Conservation (phyloP, 441 rosid genomes). For the Isatis lusitanica region DNA sequence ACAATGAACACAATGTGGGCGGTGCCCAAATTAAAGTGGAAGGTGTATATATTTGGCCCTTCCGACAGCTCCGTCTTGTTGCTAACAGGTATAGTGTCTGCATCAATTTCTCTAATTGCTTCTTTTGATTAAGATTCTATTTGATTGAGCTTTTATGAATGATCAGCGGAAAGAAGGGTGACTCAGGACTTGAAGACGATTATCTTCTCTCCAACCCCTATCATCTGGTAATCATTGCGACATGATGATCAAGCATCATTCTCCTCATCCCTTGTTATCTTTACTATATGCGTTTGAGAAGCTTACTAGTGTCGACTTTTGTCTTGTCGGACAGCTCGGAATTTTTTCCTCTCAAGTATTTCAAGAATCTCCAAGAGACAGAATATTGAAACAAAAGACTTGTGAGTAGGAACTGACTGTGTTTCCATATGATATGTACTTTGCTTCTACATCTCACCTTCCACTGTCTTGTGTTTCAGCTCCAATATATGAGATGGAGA, state of each 20-base stretch:
- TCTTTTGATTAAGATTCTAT: slow-evolving; percentile 5
- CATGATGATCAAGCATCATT: not conserved
- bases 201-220: slow-evolving; percentile 89
- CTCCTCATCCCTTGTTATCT: not conserved
- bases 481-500: slow-evolving; percentile 89
- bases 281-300: not conserved
- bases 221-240: slow-evolving; percentile 78
- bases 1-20: slow-evolving; percentile 83
- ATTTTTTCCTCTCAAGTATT: slow-evolving; percentile 95
- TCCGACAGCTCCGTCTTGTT: slow-evolving; percentile 95
- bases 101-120: not conserved
- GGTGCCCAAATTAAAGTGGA: slow-evolving; percentile 94
- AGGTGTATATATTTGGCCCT: slow-evolving; percentile 99
- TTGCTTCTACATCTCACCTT: slow-evolving; percentile 6
- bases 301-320: slow-evolving; percentile 21
- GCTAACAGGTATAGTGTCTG: slow-evolving; percentile 61
- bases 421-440: slow-evolving; percentile 20
- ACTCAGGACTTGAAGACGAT: slow-evolving; percentile 73
- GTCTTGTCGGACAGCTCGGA: slow-evolving; percentile 75
- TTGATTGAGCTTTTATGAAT: not conserved
- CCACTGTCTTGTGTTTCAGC: slow-evolving; percentile 54
- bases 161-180: slow-evolving; percentile 81
- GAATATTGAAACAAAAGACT: slow-evolving; percentile 72
- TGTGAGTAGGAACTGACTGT: slow-evolving; percentile 52
- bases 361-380: slow-evolving; percentile 84